A percentile compares a stretch with the other conserved stretches of the same genome.
Evolutionary conservation across 768 basidiomycete genomes (phyloP).

Genomic region (Pulveroboletus sp.): DNA sequence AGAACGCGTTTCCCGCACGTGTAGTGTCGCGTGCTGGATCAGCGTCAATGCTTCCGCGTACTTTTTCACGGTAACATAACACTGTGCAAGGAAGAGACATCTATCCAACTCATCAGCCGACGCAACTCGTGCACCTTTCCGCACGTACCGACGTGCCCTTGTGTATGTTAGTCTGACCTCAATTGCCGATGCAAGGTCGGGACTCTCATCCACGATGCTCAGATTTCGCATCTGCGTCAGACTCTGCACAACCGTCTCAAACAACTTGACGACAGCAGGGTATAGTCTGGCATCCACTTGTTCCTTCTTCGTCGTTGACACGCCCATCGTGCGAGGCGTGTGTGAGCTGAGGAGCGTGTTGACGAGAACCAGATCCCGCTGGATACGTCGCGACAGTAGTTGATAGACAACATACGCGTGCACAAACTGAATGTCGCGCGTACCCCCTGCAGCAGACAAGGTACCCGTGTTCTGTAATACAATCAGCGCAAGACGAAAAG

Average conservation of each 20-base stretch:
- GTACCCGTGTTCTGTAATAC: conserved; percentile 41
- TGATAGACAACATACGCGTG: conserved; percentile 88
- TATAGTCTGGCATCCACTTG: conserved; percentile 71
- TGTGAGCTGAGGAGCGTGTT: conserved; percentile 56
- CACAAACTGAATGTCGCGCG: conserved; percentile 78
- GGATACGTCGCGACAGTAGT: conserved; percentile 81
- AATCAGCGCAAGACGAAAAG: neutral
- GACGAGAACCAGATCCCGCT: conserved; percentile 83
- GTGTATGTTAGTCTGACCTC: conserved; percentile 75
- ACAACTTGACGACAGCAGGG: conserved; percentile 84
- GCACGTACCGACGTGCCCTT: conserved; percentile 64
- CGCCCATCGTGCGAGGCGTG: conserved; percentile 23
- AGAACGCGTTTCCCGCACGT: conserved; percentile 70
- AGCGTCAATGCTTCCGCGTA: conserved; percentile 73
- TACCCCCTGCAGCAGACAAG: conserved; percentile 39
- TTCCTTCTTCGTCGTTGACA: conserved; percentile 36
- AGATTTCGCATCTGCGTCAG: conserved; percentile 80
- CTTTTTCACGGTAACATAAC: conserved; percentile 66
- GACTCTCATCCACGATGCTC: conserved; percentile 84
- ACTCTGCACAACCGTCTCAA: conserved; percentile 84
- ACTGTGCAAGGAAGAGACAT: conserved; percentile 73
- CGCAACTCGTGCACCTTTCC: neutral
- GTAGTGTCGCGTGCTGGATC: conserved; percentile 66
- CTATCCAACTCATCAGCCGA: conserved; percentile 34
- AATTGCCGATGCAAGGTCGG: conserved; percentile 74